Conservation (phyloP, 1,284 basidiomycete genomes). For the Golubevia sp. region DNA sequence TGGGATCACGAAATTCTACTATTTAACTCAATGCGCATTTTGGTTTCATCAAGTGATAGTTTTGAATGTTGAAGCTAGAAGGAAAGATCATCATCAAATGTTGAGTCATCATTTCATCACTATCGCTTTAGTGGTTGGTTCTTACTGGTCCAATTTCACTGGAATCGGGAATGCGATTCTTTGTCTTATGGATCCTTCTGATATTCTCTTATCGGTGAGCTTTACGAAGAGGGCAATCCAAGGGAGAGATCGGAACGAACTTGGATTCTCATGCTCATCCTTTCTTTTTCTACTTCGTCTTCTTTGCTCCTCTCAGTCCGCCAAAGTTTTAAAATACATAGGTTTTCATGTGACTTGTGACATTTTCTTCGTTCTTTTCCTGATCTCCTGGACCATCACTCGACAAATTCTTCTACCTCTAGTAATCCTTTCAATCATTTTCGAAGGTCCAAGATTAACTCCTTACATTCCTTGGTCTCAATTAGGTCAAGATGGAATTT, state of each 20-base stretch:
- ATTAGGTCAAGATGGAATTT: no score
- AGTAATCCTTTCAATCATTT: no score
- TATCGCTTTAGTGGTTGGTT: constrained; percentile 41
- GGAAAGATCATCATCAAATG: constrained; percentile 57
- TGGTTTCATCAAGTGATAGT: constrained; percentile 58
- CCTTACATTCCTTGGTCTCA: no score
- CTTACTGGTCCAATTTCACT: constrained; percentile 43
- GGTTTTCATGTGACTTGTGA: constrained; percentile 49
- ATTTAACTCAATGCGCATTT: constrained; percentile 47
- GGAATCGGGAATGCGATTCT: constrained; percentile 51
- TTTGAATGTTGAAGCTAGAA: constrained; percentile 47
- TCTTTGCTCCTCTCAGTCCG: constrained; percentile 7
- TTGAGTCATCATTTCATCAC: constrained; percentile 57
- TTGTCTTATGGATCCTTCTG: constrained; percentile 53
- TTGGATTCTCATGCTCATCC: no score
- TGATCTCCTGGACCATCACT: constrained; percentile 51
- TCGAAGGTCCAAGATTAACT: no score
- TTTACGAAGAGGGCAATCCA: no score
- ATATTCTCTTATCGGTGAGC: constrained; percentile 39
- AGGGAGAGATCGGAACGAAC: no score
- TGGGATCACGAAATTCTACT: constrained; percentile 42
- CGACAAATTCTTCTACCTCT: constrained; percentile 39
- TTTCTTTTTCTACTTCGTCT: no score
- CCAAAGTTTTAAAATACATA: constrained; percentile 55
- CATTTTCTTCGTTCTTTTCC: constrained; percentile 48